These are phyloP conservation scores for Massarina eburnea DNA, from an alignment of 2,329 filamentous ascomycete species.

Conservation along the genomic window DNA sequence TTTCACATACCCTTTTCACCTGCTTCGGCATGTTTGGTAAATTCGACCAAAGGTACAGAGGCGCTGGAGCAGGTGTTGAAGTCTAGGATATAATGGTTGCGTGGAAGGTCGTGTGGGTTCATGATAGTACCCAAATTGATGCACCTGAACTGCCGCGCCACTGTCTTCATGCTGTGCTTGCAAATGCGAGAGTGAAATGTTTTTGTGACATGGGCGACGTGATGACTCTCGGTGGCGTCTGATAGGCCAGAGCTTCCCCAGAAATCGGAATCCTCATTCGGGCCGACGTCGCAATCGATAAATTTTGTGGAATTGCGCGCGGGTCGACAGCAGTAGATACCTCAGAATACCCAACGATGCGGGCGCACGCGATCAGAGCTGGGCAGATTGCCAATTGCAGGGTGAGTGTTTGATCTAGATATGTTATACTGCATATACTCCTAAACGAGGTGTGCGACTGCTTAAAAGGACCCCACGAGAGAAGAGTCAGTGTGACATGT, in stretches of 20 bases:
- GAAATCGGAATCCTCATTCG: constrained; percentile 15
- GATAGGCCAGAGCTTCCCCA: constrained; percentile 30
- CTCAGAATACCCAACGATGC: constrained; percentile 31
- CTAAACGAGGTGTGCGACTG: not conserved
- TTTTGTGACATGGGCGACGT: not conserved
- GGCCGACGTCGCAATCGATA: constrained; percentile 30
- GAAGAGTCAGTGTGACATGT: constrained; percentile 10
- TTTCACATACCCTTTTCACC: too few species aligned
- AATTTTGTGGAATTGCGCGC: constrained; percentile 28
- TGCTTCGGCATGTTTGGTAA: too few species aligned
- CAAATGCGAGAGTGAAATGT: not conserved
- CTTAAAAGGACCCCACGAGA: not conserved
- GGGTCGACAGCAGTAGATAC: constrained; percentile 16
- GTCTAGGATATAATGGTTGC: too few species aligned
- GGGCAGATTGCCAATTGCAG: constrained; percentile 35
- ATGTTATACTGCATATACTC: not conserved
- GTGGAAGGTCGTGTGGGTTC: too few species aligned
- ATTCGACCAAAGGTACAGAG: too few species aligned
- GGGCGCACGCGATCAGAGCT: constrained; percentile 35
- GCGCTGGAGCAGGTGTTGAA: too few species aligned
- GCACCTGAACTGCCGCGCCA: too few species aligned
- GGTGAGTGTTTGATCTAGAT: constrained; percentile 23
- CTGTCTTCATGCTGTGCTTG: too few species aligned
- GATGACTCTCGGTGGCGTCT: constrained; percentile 15
- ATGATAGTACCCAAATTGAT: too few species aligned